Conservation (phyloP, 2,329 filamentous ascomycete species). For the Xylariaceae sp. region DNA sequence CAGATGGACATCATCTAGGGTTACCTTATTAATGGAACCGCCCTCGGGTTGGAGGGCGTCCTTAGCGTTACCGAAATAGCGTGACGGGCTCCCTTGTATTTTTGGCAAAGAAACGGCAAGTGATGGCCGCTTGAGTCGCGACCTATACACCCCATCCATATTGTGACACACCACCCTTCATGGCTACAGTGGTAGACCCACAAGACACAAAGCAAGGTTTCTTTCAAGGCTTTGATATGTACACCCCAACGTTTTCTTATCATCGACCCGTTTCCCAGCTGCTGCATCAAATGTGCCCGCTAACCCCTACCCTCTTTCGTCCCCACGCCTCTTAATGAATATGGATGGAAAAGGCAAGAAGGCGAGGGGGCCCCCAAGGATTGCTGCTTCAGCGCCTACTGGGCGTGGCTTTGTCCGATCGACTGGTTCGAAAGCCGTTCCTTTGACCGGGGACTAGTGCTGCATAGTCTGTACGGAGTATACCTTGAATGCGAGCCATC, state of each 20-base stretch:
- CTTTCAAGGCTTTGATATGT: too few species aligned
- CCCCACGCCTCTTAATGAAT: conserved; percentile 9
- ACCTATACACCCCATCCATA: conserved; percentile 9
- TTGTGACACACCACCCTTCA: conserved; percentile 20
- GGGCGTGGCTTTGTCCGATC: conserved; percentile 39
- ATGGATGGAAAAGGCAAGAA: conserved; percentile 38
- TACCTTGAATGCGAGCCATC: conserved; percentile 40
- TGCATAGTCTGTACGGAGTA: conserved; percentile 31
- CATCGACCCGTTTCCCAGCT: neutral
- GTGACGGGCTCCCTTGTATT: conserved; percentile 32
- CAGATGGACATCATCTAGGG: conserved; percentile 34
- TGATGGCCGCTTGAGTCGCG: conserved; percentile 22
- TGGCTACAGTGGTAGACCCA: conserved; percentile 2
- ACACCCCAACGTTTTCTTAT: conserved; percentile 6
- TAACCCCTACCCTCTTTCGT: conserved; percentile 22
- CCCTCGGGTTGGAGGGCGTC: conserved; percentile 38
- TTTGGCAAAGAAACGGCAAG: conserved; percentile 31
- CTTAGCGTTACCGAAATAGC: conserved; percentile 40
- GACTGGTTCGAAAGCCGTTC: conserved; percentile 42
- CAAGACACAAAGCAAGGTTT: neutral
- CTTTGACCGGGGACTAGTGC: conserved; percentile 35
- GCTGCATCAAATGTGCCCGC: neutral
- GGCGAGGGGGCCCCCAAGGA: conserved; percentile 40
- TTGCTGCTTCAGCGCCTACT: conserved; percentile 35
- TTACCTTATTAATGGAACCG: conserved; percentile 43